Percentiles rank a stretch among this genome's conserved stretches.
Evolutionary conservation across 805 yeast species (phyloP).

Genomic region (Monosporozyma siamensis): DNA sequence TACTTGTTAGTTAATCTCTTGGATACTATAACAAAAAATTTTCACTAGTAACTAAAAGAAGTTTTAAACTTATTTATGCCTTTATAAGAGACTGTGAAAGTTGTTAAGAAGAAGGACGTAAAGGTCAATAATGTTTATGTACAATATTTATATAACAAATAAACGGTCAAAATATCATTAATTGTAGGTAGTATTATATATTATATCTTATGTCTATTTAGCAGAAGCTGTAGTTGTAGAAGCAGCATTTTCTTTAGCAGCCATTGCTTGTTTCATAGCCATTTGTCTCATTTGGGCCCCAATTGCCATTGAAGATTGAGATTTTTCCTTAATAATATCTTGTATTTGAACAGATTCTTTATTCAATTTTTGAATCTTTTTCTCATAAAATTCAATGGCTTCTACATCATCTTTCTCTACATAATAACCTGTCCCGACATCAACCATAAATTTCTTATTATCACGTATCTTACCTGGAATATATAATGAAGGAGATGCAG

Average conservation of each 20-base stretch:
- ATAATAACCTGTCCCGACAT: constrained; percentile 92
- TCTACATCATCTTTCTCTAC: constrained; percentile 68
- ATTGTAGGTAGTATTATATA: too few species aligned
- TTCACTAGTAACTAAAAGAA: too few species aligned
- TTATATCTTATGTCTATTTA: too few species aligned
- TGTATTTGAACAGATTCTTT: constrained; percentile 67
- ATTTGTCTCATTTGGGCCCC: constrained; percentile 27
- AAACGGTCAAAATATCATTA: too few species aligned
- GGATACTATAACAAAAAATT: neutral
- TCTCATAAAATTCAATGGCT: constrained; percentile 61
- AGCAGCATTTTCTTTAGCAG: constrained; percentile 5
- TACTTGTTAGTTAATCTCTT: neutral
- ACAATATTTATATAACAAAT: too few species aligned
- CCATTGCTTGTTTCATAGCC: constrained; percentile 15
- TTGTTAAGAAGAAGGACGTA: too few species aligned
- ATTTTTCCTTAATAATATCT: constrained; percentile 66
- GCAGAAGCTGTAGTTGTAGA: neutral
- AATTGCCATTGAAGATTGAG: constrained; percentile 33
- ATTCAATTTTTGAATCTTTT: constrained; percentile 61
- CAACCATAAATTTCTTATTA: constrained; percentile 69
- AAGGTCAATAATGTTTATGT: too few species aligned
- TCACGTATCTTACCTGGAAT: constrained; percentile 74
- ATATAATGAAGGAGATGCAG: constrained; percentile 80
- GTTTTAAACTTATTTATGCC: too few species aligned
- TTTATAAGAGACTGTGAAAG: too few species aligned